These are phyloP conservation scores for Ilyonectria robusta DNA, from an alignment of 2,329 filamentous ascomycete genomes.

Conservation along the genomic window DNA sequence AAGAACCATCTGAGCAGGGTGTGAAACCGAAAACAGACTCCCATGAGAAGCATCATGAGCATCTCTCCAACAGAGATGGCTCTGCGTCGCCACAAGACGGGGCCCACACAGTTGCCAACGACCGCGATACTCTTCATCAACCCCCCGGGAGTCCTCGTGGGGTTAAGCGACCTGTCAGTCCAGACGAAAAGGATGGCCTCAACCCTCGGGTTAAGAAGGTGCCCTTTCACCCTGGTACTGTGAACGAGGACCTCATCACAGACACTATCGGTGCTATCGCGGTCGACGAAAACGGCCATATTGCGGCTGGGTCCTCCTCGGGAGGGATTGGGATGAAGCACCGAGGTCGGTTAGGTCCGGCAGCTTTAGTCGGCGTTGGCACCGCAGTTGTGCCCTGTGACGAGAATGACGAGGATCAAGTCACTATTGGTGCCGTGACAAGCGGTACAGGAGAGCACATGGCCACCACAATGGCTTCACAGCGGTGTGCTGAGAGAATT, in stretches of 20 bases:
- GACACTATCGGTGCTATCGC: conserved; percentile 98
- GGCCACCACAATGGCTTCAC: conserved; percentile 93
- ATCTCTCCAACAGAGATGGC: conserved; percentile 35
- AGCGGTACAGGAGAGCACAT: conserved; percentile 98
- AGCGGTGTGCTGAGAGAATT: conserved; percentile 87
- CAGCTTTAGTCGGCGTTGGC: conserved; percentile 91
- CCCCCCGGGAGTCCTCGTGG: conserved; percentile 45
- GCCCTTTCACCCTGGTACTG: conserved; percentile 37
- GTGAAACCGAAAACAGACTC: conserved; percentile 10
- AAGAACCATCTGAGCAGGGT: conserved; percentile 18
- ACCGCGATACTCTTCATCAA: conserved; percentile 22
- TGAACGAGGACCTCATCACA: conserved; percentile 76
- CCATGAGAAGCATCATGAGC: conserved; percentile 20
- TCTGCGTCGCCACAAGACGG: conserved; percentile 31
- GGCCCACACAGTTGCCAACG: not conserved
- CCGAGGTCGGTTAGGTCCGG: conserved; percentile 89
- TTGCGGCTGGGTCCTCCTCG: conserved; percentile 95
- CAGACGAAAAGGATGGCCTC: conserved; percentile 30
- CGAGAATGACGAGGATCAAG: conserved; percentile 75
- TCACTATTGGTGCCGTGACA: conserved; percentile 86
- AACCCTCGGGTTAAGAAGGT: conserved; percentile 37
- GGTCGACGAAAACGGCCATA: conserved; percentile 86
- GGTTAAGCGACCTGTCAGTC: conserved; percentile 53
- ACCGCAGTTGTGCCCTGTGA: conserved; percentile 89
- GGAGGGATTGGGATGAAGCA: conserved; percentile 99